Evolutionary conservation across 2,329 filamentous ascomycete species (phyloP), one percentile per base, ranked within the genome.

Genomic region (Monilinia polystroma): DNA sequence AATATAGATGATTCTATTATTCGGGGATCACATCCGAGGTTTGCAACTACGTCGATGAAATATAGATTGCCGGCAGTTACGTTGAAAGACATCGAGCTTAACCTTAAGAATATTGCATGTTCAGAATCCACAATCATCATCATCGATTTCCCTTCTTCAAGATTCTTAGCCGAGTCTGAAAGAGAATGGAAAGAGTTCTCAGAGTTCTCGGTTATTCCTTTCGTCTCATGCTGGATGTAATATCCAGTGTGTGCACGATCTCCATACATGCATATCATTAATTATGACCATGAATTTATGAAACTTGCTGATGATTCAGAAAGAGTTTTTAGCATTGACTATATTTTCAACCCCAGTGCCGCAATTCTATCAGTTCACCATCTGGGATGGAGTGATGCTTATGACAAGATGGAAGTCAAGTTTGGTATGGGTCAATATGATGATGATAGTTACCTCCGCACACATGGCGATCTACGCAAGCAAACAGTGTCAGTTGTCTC

Each of bases 21-120:
- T 35, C 52, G 51, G 43, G 68, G 69, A 38, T 23, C 53, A 41
- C 49, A 59, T 29, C 64, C 66, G 7, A 60, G 68, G 23, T 66
- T 68, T 43, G 69, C 69, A 38, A 69, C 66, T 4, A 72, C 69
- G 2, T 63, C 60, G n/a, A 67, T 70, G 64, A 67, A 47, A 35
- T 72, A 72, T 32, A 70, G 64, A 29, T 63, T 70, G 20, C 70
- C 70, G 63, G 63, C 70, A 38, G 63, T 72, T 16, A 56, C 49
- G 38, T 38, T 72, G 8, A 68, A 72, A 67, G 68, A 72, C 26
- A 70, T 72, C 5, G 70, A 72, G 47, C 47, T 49, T 4, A 41
- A 51, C 38, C 47, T 70, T 4, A 54, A 64, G 11, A 45, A 62
- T 12, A 68, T 70, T 3, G 5, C 56, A 26, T 72, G 69, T 32